Evolutionary conservation across 805 yeast genomes (phyloP).

Genomic region (Candida takata): DNA sequence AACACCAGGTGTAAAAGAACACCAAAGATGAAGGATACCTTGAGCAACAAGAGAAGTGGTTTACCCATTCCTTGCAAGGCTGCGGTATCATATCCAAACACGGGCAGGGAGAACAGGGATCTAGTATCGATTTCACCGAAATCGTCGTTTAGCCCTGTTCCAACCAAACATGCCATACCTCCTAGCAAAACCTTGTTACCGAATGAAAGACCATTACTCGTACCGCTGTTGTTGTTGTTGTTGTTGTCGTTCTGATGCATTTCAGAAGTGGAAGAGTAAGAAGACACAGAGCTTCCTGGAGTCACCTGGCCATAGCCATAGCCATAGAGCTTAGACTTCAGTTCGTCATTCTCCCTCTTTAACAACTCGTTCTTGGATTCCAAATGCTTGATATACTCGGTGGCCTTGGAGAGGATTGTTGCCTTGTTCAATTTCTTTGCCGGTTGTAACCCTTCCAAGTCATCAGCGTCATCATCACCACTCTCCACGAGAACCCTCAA

Average conservation of each 20-base stretch:
- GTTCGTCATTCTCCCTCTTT: constrained; percentile 38
- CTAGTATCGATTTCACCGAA: constrained; percentile 34
- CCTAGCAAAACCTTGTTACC: constrained; percentile 50
- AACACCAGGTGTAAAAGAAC: constrained; percentile 23
- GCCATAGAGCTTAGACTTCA: constrained; percentile 25
- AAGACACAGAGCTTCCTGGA: constrained; percentile 16
- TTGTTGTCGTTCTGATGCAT: background rate
- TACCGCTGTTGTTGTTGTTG: background rate
- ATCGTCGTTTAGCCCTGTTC: constrained; percentile 52
- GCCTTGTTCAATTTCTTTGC: constrained; percentile 76
- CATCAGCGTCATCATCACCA: constrained; percentile 50
- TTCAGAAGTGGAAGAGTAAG: constrained; percentile 10
- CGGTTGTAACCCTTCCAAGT: constrained; percentile 68
- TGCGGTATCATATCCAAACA: constrained; percentile 27
- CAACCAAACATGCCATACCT: constrained; percentile 58
- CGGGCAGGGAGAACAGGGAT: constrained; percentile 43
- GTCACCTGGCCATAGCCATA: constrained; percentile 15
- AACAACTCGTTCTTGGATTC: constrained; percentile 52
- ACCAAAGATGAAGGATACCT: constrained; percentile 21
- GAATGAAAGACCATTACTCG: constrained; percentile 13
- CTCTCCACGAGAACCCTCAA: constrained; percentile 39
- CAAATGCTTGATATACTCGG: constrained; percentile 70
- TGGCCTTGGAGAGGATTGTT: constrained; percentile 65
- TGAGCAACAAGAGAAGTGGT: constrained; percentile 23
- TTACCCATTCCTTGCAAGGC: constrained; percentile 22